Percentiles rank a stretch among this genome's conserved stretches.
phyloP scores from a whole-genome alignment of 768 basidiomycete genomes.

The Boletus rubroflammeus region DNA sequence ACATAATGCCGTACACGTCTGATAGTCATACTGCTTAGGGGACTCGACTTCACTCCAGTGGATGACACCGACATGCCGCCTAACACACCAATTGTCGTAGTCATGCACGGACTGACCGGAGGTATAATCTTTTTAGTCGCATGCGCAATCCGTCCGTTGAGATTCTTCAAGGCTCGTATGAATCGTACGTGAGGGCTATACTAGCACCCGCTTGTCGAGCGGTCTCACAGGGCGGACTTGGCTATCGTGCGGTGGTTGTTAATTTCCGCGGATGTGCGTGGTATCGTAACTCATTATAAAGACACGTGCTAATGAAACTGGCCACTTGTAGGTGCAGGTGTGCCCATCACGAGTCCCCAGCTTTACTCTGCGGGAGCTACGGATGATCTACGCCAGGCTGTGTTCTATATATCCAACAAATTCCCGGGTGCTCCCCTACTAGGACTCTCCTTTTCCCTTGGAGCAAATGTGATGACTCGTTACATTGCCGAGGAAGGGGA shows the following conservation, averaged over 20 bases:
- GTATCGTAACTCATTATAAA: constrained; percentile 1
- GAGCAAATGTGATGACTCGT: constrained; percentile 85
- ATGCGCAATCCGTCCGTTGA: constrained; percentile 1
- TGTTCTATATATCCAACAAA: constrained; percentile 65
- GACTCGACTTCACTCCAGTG: constrained; percentile 32
- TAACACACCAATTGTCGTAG: constrained; percentile 31
- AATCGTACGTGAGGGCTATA: constrained; percentile 84
- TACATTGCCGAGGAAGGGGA: constrained; percentile 85
- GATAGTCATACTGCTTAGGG: constrained; percentile 16
- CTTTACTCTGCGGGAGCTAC: constrained; percentile 89
- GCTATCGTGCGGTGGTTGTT: constrained; percentile 85
- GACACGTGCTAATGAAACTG: constrained; percentile 14
- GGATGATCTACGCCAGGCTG: constrained; percentile 79
- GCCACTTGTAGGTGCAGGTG: constrained; percentile 64
- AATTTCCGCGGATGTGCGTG: constrained; percentile 89
- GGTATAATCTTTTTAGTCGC: constrained; percentile 17
- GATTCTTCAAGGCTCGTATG: constrained; percentile 66
- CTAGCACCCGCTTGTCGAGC: constrained; percentile 69
- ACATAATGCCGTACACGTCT: background rate
- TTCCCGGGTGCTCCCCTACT: constrained; percentile 82
- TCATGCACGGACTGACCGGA: constrained; percentile 32
- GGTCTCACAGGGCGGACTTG: constrained; percentile 76
- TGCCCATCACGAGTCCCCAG: constrained; percentile 76
- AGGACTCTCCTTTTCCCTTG: constrained; percentile 91
- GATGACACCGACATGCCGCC: constrained; percentile 19